Evolutionary conservation across 495 filamentous ascomycete species (phyloP), one percentile per base, ranked within the genome.

Genomic region (Trichoderma erinaceum): DNA sequence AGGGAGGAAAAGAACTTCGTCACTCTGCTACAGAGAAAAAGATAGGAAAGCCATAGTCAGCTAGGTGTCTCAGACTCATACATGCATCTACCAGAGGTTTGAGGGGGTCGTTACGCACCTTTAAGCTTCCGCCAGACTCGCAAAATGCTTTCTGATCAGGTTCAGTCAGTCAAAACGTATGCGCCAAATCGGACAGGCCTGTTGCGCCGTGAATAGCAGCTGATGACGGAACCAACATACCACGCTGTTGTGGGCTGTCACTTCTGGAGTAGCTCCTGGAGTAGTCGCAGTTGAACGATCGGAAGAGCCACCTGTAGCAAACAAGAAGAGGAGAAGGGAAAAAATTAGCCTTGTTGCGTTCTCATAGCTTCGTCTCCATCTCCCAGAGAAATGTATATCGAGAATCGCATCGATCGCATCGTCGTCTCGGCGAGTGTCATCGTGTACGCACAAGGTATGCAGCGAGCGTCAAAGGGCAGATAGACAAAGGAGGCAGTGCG

Each of bases 1-100:
- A 8, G 96, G 95, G n/a, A 99, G 90, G 72, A 91, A 90, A 46
- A 97, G 86, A 68, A 96, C 92, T 80, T 98, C 95, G 73, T 92
- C 90, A 70, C 90, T 91, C 81, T 92, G 76, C 32, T 41, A 63
- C 50, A 50, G 63, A 18, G 21, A 18, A n/a, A n/a, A 2, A 29
- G 46, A 35, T 64, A 67, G 21, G 29, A 41, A 58, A 16, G 23
- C 21, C 68, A 64, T 56, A 52, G 67, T 67, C 16, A 67, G 61
- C 23, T 4, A 21, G 23, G 43, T 27, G 43, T 21, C 0, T 48
- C n/a, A 32, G 6, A 63, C 29, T 29, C 29, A 4, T 29, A 29
- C 29, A 29, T 29, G 29, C 64, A 18, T 8, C 5, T 23, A 35
- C 23, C 23, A 8, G 61, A 6, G 61, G 25, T 4, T 35, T 35